phyloP scores from a whole-genome alignment of 2,329 filamentous ascomycete genomes.

The Ophiostoma novo-ulmi region DNA sequence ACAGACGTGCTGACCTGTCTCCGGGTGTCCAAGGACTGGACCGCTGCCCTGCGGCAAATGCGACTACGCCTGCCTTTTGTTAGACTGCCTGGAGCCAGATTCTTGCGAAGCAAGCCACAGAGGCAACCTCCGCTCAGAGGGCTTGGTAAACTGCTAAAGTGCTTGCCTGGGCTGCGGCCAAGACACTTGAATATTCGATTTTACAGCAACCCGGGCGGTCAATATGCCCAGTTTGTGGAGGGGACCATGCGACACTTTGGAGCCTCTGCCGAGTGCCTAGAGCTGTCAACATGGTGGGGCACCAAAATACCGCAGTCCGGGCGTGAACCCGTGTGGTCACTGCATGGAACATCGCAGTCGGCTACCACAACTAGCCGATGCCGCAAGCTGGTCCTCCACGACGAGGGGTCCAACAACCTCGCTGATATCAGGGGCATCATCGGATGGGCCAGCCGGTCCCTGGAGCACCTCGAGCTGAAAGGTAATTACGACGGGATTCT shows the following conservation, averaged over 20 bases:
- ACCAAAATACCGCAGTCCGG: background rate
- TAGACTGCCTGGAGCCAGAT: background rate
- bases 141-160: constrained; percentile 15
- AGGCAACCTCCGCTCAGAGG: background rate
- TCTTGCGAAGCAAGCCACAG: background rate
- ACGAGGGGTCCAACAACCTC: background rate
- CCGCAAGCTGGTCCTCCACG: constrained; percentile 11
- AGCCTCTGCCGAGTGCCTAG: background rate
- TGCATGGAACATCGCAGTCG: background rate
- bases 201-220: background rate
- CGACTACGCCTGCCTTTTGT: background rate
- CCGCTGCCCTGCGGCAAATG: constrained; percentile 11
- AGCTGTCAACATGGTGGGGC: constrained; percentile 15
- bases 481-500: background rate
- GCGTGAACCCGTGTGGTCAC: background rate
- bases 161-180: constrained; percentile 16
- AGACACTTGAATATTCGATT: constrained; percentile 8
- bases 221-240: constrained; percentile 9
- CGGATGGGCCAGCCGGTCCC: background rate
- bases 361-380: background rate
- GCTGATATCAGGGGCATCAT: background rate
- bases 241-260: constrained; percentile 7
- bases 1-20: constrained; percentile 17
- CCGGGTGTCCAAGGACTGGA: constrained; percentile 23
- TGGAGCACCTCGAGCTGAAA: constrained; percentile 10